phyloP scores from a whole-genome alignment of 2,329 filamentous ascomycete species.

The Penicillium oxalicum region DNA sequence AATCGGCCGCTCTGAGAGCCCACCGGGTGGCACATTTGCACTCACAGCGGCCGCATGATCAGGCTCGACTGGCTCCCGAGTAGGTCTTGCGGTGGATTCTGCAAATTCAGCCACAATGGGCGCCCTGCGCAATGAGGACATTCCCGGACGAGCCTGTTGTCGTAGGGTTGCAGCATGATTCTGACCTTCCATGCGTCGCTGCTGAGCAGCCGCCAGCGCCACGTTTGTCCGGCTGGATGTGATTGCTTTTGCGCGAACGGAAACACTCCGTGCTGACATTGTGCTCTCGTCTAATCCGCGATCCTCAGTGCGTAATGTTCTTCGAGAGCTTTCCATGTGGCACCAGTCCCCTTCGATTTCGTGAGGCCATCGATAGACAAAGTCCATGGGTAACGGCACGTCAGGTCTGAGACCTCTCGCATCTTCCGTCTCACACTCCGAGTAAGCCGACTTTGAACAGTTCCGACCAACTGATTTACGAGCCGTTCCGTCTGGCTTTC shows the following conservation, averaged over 20 bases:
- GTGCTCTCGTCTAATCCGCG: conserved; percentile 24
- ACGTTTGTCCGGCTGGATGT: conserved; percentile 33
- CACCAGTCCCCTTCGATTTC: conserved; percentile 40
- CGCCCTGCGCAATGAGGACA: conserved; percentile 25
- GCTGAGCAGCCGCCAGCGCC: conserved; percentile 37
- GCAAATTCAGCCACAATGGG: conserved; percentile 21
- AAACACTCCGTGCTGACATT: conserved; percentile 23
- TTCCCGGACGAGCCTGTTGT: conserved; percentile 38
- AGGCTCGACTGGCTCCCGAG: conserved; percentile 16
- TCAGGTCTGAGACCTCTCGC: conserved; percentile 40
- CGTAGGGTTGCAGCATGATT: conserved; percentile 45
- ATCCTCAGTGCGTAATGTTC: conserved; percentile 20
- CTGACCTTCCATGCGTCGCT: conserved; percentile 35
- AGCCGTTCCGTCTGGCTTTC: conserved; percentile 36
- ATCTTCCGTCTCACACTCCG: conserved; percentile 44
- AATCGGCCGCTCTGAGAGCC: conserved; percentile 37
- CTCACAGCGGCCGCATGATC: conserved; percentile 10
- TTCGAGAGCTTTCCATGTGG: conserved; percentile 17
- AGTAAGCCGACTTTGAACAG: conserved; percentile 41
- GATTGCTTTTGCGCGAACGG: conserved; percentile 24
- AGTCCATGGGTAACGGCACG: conserved; percentile 42
- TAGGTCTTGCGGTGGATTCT: conserved; percentile 10
- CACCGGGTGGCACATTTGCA: conserved; percentile 22
- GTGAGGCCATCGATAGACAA: conserved; percentile 42
- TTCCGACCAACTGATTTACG: conserved; percentile 42